Evolutionary conservation across 1,284 basidiomycete genomes (phyloP), one percentile per base, ranked within the genome.

Genomic region (Boletus smithii): DNA sequence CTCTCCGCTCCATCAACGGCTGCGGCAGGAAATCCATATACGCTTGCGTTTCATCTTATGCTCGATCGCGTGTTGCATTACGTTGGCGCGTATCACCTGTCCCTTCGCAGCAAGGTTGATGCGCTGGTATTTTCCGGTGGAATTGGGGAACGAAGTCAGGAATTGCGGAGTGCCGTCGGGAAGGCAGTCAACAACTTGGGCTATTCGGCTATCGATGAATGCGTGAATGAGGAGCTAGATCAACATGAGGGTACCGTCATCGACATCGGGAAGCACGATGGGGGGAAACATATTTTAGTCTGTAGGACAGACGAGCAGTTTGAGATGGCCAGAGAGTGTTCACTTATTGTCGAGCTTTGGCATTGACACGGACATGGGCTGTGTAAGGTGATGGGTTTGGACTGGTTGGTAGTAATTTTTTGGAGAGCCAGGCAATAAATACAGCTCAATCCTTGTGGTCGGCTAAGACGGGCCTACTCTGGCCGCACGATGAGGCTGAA

Each of bases 101-200:
- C 88, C 62, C 75, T 92, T 8, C 73, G 76, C 1, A 76, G 77
- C 22, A 45, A 69, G 53, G 79, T 92, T 6, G 86, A 92, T 63
- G 90, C 84, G 4, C 63, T 94, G 24, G 88, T 93, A 8, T 94
- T 95, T 62, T 77, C 88, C 0, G 91, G 91, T 4, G 91, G 91
- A 0, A 90, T 95, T 44, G 91, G 91, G 0, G 91, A 95, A 69
- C 74, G 75, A 55, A 80, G 83, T 42, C 70, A 68, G 7, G 71
- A 78, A 52, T 65, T 95, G 48, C 69, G 91, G 33, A 63, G 69
- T 36, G 79, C 80, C 23, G 73, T 93, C 10, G 72, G 68, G 3
- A 62, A 73, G 29, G 71, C 74, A 36, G 70, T 85, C 18, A 56
- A 47, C 18, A 88, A 80, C 64, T 61, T 92, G 22, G 85, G 85